Base-by-base conservation (phyloP, 2,329 filamentous ascomycete genomes). In the Juglanconis oblonga region DNA sequence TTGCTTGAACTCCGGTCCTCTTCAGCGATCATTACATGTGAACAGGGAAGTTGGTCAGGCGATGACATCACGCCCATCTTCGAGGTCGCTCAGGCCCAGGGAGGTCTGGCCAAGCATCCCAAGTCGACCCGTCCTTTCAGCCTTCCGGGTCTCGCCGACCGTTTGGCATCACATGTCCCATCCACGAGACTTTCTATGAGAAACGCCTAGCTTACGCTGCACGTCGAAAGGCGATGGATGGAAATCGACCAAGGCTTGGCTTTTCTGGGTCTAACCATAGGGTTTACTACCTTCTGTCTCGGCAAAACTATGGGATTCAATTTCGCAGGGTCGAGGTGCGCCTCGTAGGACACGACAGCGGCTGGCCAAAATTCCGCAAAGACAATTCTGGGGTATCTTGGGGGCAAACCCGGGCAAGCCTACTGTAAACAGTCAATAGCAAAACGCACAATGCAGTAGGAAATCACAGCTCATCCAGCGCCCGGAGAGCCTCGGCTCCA, bases 401-500 rank as follows among this genome's bases (percentile, higher is more conserved):
- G 35, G n/a, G 17, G 31, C 33, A 40, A 17, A 40, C n/a, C 31
- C 32, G 7, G 9, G 35, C 29, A 33, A 49, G 38, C 2, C 24
- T 24, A 24, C 24, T 24, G 24, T 24, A 24, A 24, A 55, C 32
- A 33, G n/a, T 29, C 31, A 49, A 45, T 48, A 56, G 49, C n/a
- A 44, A 36, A n/a, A 57, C 17, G 31, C 4, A 35, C 33, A 54
- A 33, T 29, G 8, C 17, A 50, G 50, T 38, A 17, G 40, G 35
- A 17, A 11, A 38, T 66, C 64, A 74, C 59, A 74, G 63, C 57
- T 74, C 72, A 57, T 73, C 72, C 48, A 74, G 67, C 42, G 64
- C 68, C 60, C 70, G 69, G 10, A 73, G 57, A 5, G 66, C 67
- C 54, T 67, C 66, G 24, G 68, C 67, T n/a, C 68, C 66, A 45